Evolutionary conservation across 2,329 filamentous ascomycete genomes (phyloP).

Genomic region (Sporothrix variecibatus): DNA sequence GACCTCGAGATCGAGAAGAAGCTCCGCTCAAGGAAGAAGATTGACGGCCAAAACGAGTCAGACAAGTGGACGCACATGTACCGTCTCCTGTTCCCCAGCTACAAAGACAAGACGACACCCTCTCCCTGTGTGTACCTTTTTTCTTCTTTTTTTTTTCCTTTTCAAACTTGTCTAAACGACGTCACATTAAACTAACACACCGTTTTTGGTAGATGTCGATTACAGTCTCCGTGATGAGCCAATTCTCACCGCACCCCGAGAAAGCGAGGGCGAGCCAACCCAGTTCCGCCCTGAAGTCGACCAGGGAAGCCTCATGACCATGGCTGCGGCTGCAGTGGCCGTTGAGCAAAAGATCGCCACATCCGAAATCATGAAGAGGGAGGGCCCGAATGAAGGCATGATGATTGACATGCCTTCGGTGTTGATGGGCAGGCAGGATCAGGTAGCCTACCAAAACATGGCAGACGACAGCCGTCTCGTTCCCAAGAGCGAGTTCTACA

Average conservation of each 20-base stretch:
- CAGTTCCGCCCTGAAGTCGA: background rate
- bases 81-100: conserved; percentile 41
- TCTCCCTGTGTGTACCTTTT: conserved; percentile 42
- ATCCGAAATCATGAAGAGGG: background rate
- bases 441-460: background rate
- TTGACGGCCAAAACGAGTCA: conserved; percentile 36
- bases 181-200: background rate
- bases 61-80: conserved; percentile 45
- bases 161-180: too few relatives aligned
- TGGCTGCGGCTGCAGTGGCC: conserved; percentile 17
- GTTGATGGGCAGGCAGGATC: background rate
- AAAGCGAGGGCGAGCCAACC: background rate
- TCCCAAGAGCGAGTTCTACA: background rate
- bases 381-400: background rate
- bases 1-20: conserved; percentile 40
- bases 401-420: background rate
- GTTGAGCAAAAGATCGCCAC: conserved; percentile 14
- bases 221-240: conserved; percentile 23
- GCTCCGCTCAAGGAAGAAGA: conserved; percentile 40
- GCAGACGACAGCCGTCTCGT: background rate
- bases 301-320: background rate
- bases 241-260: background rate
- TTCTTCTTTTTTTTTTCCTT: too few relatives aligned
- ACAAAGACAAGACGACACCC: conserved; percentile 35
- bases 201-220: conserved; percentile 13